Evolutionary conservation across 768 basidiomycete species (phyloP).

Genomic region (Tulasnella sp.): DNA sequence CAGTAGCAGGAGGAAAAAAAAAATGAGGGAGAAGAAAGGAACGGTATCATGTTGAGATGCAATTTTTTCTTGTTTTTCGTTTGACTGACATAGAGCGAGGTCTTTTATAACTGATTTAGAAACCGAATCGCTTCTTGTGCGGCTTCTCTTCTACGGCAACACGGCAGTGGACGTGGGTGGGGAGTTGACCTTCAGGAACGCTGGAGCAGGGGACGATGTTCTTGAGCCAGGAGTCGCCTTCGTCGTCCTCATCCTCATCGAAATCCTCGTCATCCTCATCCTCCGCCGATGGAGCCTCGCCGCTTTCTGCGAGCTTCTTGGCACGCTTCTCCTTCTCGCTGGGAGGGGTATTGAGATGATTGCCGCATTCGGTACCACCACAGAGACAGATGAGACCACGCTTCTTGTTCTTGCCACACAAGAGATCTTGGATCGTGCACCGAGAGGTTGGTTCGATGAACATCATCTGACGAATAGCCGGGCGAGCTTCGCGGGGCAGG

Average conservation of each 20-base stretch:
- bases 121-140: conserved; percentile 59
- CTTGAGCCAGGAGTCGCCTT: conserved; percentile 87
- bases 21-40: neutral
- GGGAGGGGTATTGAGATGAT: conserved; percentile 43
- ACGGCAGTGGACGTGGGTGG: conserved; percentile 68
- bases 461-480: conserved; percentile 89
- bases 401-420: conserved; percentile 74
- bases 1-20: neutral
- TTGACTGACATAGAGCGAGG: neutral
- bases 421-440: conserved; percentile 87
- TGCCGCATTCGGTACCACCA: conserved; percentile 43
- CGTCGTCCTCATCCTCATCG: conserved; percentile 59
- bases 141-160: conserved; percentile 69
- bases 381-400: conserved; percentile 79
- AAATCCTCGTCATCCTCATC: conserved; percentile 63
- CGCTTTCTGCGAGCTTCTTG: neutral
- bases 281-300: conserved; percentile 9
- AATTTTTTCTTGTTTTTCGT: neutral
- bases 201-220: conserved; percentile 62
- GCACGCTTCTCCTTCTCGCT: conserved; percentile 38
- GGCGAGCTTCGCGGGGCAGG: conserved; percentile 86
- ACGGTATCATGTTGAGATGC: neutral
- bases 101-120: conserved; percentile 2
- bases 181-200: conserved; percentile 37
- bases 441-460: conserved; percentile 82